Base-by-base conservation (phyloP, 352 stramenopile species). In the Globisporangium cylindrosporum region DNA sequence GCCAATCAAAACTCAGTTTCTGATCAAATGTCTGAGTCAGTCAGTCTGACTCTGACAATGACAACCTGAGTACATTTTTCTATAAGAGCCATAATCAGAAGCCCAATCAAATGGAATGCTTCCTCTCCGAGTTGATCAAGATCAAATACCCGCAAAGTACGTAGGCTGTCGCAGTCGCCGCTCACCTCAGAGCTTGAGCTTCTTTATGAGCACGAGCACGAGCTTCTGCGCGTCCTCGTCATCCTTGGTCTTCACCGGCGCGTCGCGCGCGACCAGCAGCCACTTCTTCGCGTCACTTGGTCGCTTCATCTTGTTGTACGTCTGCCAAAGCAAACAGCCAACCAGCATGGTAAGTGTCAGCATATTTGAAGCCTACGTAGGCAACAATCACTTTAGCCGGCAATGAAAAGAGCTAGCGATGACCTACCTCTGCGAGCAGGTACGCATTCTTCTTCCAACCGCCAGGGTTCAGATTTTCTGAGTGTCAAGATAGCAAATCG, bases 401-500 rank as follows among this genome's bases (percentile, higher is more conserved):
- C 7, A 36, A 24, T 27, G 22, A 54, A 22, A 38, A 46, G 38
- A 46, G 38, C 14, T 46, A 22, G 18, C n/a, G 3, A 22, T 6
- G 2, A 43, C 60, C 15, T 71, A 86, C 78, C 78, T 84, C 71
- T 0, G 78, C 86, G 14, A 93, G 60, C 32, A 93, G 63, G 64
- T 85, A 90, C 53, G 72, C 66, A 48, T 93, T 93, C 64, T 90
- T 90, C 74, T 93, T 93, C 86, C 86, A 93, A 55, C 83, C 88
- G 1, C 81, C 80, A 4, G 86, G 86, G 27, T 78, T 89, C 27
- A 91, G 74, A 20, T 72, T 69, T 66, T 93, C 86, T 89, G 29
- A 62, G 14, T 57, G 36, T 27, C 6, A 20, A 64, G 15, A 55
- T 34, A 53, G 22, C 10, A 7, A 58, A n/a, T 6, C 15, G 32